These are phyloP conservation scores for Fusarium chlamydosporum DNA, from an alignment of 2,329 filamentous ascomycete species.

Conservation along the genomic window DNA sequence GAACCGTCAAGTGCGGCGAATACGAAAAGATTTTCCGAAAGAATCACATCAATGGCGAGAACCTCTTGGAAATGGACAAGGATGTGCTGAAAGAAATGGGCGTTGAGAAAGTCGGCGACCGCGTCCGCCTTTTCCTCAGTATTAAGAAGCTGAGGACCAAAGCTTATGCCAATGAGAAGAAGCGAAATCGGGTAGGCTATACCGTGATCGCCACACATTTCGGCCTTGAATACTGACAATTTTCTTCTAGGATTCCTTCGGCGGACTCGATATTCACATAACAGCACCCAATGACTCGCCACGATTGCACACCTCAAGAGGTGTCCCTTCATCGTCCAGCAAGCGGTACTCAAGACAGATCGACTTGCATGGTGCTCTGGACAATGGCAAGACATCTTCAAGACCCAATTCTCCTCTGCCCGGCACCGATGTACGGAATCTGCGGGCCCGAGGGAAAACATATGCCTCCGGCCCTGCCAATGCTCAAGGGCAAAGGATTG, in stretches of 20 bases:
- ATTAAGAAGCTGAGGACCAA: slow-evolving; percentile 87
- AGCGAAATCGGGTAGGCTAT: slow-evolving; percentile 82
- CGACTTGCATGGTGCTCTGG: slow-evolving; percentile 62
- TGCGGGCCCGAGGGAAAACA: slow-evolving; percentile 67
- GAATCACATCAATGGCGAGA: slow-evolving; percentile 98
- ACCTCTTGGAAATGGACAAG: slow-evolving; percentile 96
- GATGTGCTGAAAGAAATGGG: slow-evolving; percentile 97
- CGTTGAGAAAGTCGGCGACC: slow-evolving; percentile 96
- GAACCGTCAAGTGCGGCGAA: slow-evolving; percentile 91
- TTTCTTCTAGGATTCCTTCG: slow-evolving; percentile 80
- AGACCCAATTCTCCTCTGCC: slow-evolving; percentile 77
- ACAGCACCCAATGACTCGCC: slow-evolving; percentile 58
- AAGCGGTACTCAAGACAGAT: slow-evolving; percentile 76
- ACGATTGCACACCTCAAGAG: slow-evolving; percentile 73
- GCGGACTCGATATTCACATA: slow-evolving; percentile 77
- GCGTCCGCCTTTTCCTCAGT: slow-evolving; percentile 88
- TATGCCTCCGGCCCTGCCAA: slow-evolving; percentile 40
- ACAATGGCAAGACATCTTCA: slow-evolving; percentile 69
- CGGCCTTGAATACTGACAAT: slow-evolving; percentile 23
- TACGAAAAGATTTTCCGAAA: slow-evolving; percentile 91
- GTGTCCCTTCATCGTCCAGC: slow-evolving; percentile 59
- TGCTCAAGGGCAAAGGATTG: slow-evolving; percentile 39
- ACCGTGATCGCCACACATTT: slow-evolving; percentile 1
- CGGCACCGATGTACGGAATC: slow-evolving; percentile 66
- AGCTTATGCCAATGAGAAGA: slow-evolving; percentile 81